Evolutionary conservation across 306 rosid species (phyloP), one percentile per base, ranked within the genome.

Genomic region (Cajanus cajan): DNA sequence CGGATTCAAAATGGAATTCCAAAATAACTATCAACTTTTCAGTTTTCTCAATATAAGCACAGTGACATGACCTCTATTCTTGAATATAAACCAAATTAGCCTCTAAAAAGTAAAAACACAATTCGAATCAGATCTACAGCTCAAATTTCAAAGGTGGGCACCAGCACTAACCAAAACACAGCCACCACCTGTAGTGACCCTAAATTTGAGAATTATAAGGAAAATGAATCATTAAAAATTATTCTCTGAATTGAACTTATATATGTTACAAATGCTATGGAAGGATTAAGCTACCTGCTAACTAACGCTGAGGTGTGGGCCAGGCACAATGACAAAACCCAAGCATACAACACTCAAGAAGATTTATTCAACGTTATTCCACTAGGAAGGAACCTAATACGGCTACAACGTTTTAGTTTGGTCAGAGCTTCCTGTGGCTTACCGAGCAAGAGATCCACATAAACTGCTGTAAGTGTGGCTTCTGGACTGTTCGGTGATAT

Each of bases 211-310:
- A 81, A 84, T 83, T 84, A 74, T 85, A 80, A 77, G 84, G 77
- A 78, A 83, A 81, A 82, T 68, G 63, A 74, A 79, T 81, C 76
- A 71, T 67, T 76, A 84, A 91, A 91, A 74, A 80, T 87, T 91
- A 88, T 96, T 96, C 82, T 89, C 96, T 96, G 93, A 96, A 88
- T 84, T 87, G 96, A 93, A 89, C 93, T 76, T 93, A 87, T 89
- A 93, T 89, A 96, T 91, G 97, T 82, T 91, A 93, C 98, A 91
- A 85, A 89, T 91, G 94, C 98, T 86, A 86, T 86, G 83, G 74
- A 78, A 77, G 89, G 91, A 90, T 86, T 90, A 89, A 85, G 84
- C 96, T 93, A 91, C 86, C 88, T 82, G 83, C 90, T 91, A 88
- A 84, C 93, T 88, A 82, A 76, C 41, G 82, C 90, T 80, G 90